A percentile compares a stretch with the other conserved stretches of the same genome.
Evolutionary conservation across 768 basidiomycete genomes (phyloP).

Genomic region (Neoboletus brunneissimus): DNA sequence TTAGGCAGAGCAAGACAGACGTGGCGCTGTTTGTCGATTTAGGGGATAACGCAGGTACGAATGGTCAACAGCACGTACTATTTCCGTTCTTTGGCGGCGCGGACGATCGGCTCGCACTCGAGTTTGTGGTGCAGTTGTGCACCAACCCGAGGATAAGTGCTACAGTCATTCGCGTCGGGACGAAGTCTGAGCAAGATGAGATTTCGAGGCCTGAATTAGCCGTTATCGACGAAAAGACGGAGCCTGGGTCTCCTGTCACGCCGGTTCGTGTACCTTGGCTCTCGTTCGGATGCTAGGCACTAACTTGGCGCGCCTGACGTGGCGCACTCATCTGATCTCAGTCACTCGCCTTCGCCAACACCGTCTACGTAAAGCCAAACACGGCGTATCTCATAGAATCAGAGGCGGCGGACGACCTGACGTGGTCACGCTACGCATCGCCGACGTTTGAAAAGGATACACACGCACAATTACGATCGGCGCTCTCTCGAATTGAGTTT

Average conservation of each 20-base stretch:
- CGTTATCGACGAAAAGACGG: slow-evolving; percentile 56
- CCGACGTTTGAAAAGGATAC: slow-evolving; percentile 10
- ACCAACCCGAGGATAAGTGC: slow-evolving; percentile 60
- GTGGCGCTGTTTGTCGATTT: slow-evolving; percentile 87
- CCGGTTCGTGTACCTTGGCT: slow-evolving; percentile 10
- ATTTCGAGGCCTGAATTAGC: slow-evolving; percentile 50
- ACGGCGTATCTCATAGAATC: slow-evolving; percentile 71
- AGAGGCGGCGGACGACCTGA: slow-evolving; percentile 76
- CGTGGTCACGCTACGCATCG: slow-evolving; percentile 65
- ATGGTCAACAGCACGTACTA: slow-evolving; percentile 58
- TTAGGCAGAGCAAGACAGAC: slow-evolving; percentile 66
- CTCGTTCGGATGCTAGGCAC: background rate
- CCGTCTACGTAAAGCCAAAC: slow-evolving; percentile 62
- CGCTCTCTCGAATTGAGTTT: slow-evolving; percentile 69
- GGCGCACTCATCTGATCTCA: slow-evolving; percentile 18
- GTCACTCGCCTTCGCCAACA: slow-evolving; percentile 59
- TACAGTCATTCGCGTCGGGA: slow-evolving; percentile 65
- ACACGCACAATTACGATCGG: slow-evolving; percentile 18
- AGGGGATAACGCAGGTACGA: slow-evolving; percentile 34
- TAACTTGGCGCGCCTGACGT: background rate
- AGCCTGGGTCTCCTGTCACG: slow-evolving; percentile 4
- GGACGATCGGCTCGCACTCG: slow-evolving; percentile 84
- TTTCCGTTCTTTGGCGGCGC: slow-evolving; percentile 93
- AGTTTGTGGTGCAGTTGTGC: slow-evolving; percentile 79
- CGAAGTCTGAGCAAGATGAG: slow-evolving; percentile 39